Evolutionary conservation across 768 basidiomycete species (phyloP).

Genomic region (Leucocoprinus leucothites): DNA sequence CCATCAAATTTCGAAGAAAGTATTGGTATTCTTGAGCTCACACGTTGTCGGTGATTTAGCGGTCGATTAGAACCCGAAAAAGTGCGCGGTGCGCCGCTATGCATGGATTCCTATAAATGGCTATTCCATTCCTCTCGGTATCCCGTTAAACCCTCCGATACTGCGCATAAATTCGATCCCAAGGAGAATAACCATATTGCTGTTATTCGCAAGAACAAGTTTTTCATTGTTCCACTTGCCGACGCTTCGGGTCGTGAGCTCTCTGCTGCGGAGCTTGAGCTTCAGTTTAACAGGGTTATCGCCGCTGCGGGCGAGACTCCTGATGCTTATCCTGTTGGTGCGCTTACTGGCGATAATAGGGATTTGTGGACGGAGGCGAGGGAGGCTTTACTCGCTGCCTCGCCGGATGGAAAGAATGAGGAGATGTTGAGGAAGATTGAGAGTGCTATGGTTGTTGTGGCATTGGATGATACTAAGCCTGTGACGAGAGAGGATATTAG

Average conservation of each 20-base stretch:
- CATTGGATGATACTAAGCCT: constrained; percentile 81
- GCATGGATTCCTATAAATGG: constrained; percentile 96
- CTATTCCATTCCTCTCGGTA: constrained; percentile 95
- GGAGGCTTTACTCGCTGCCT: constrained; percentile 58
- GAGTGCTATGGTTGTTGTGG: constrained; percentile 83
- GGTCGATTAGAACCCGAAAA: constrained; percentile 86
- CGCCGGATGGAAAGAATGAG: constrained; percentile 54
- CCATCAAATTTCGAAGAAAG: neutral
- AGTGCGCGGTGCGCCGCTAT: constrained; percentile 70
- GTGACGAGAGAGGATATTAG: constrained; percentile 79
- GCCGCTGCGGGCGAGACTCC: constrained; percentile 49
- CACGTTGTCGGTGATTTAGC: constrained; percentile 30
- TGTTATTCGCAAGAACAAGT: constrained; percentile 88
- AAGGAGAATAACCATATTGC: constrained; percentile 81
- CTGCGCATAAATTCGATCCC: constrained; percentile 77
- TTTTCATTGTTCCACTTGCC: constrained; percentile 77
- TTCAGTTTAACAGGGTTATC: constrained; percentile 71
- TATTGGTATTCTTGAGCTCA: neutral
- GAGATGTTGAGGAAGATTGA: constrained; percentile 76
- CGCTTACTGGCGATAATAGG: constrained; percentile 84
- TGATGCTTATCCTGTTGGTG: constrained; percentile 59
- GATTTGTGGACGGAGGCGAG: constrained; percentile 85
- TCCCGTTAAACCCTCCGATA: constrained; percentile 81
- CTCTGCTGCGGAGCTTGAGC: constrained; percentile 79
- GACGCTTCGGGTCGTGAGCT: constrained; percentile 65